phyloP scores from a whole-genome alignment of 306 rosid species.

The Quercus berberidifolia region DNA sequence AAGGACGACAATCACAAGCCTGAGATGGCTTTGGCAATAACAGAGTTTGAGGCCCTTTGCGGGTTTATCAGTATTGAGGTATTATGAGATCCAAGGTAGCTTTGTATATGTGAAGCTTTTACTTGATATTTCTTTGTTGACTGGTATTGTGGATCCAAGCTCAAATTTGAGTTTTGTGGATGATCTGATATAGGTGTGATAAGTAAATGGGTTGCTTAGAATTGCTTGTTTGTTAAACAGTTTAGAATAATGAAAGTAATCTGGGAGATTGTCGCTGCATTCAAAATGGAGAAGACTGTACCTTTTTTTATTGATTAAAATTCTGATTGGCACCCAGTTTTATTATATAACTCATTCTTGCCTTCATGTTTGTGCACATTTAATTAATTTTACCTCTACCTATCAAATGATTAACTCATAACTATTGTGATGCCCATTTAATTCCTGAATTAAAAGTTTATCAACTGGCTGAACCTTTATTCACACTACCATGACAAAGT shows the following conservation, averaged over 20 bases:
- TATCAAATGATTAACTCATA: background rate
- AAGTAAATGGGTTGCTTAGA: background rate
- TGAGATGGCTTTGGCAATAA: constrained; percentile 90
- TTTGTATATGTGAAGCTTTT: background rate
- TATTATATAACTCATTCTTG: background rate
- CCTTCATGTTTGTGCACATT: background rate
- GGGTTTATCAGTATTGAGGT: constrained; percentile 82
- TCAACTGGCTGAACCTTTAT: background rate
- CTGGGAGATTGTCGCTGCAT: background rate
- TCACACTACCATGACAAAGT: background rate
- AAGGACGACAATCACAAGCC: constrained; percentile 97
- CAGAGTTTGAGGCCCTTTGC: constrained; percentile 84
- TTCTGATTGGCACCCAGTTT: background rate
- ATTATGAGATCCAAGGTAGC: background rate
- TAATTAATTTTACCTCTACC: background rate
- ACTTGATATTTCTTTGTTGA: background rate
- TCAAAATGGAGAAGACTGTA: background rate
- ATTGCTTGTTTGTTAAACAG: constrained; percentile 6
- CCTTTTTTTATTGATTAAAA: background rate
- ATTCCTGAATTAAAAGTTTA: background rate
- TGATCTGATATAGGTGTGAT: background rate
- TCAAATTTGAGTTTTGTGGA: constrained; percentile 10
- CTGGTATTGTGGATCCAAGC: background rate
- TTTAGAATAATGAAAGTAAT: background rate
- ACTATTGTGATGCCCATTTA: background rate